These are phyloP conservation scores for Hygrophorus pudorinus DNA, from an alignment of 768 basidiomycete genomes.

Conservation along the genomic window DNA sequence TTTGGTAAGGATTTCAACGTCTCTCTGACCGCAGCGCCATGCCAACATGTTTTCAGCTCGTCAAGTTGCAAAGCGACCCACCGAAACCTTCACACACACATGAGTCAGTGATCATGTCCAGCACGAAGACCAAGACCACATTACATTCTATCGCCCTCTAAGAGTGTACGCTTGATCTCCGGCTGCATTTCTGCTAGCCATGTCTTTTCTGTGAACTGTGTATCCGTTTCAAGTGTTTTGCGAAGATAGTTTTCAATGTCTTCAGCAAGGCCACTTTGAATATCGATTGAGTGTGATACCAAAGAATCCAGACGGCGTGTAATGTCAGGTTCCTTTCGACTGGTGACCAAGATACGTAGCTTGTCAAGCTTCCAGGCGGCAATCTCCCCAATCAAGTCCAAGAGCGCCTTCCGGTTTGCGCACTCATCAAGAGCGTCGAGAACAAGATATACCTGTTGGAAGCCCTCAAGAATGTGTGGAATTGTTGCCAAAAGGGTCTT, in stretches of 20 bases:
- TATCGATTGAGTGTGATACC: constrained; percentile 1
- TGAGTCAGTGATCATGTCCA: background rate
- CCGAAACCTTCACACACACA: background rate
- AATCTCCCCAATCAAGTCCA: constrained; percentile 5
- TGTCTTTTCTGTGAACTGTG: background rate
- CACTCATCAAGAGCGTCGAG: constrained; percentile 17
- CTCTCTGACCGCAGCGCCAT: background rate
- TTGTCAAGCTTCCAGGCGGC: background rate
- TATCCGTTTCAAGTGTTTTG: background rate
- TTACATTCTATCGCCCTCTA: constrained; percentile 8
- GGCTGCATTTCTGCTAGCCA: background rate
- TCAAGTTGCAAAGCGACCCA: constrained; percentile 2
- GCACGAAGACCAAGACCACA: background rate
- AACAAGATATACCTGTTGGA: constrained; percentile 9
- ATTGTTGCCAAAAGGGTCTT: constrained; percentile 7
- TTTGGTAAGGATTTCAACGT: background rate
- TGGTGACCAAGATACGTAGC: constrained; percentile 8
- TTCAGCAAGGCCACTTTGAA: background rate
- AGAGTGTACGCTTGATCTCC: constrained; percentile 2
- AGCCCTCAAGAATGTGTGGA: constrained; percentile 5
- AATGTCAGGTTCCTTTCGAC: constrained; percentile 10
- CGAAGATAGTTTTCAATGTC: constrained; percentile 7
- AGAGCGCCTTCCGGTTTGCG: constrained; percentile 7
- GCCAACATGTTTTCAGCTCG: background rate
- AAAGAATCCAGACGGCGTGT: background rate